Evolutionary conservation across 108 stramenopile species (phyloP).

Genomic region (Cyclotella cryptica): DNA sequence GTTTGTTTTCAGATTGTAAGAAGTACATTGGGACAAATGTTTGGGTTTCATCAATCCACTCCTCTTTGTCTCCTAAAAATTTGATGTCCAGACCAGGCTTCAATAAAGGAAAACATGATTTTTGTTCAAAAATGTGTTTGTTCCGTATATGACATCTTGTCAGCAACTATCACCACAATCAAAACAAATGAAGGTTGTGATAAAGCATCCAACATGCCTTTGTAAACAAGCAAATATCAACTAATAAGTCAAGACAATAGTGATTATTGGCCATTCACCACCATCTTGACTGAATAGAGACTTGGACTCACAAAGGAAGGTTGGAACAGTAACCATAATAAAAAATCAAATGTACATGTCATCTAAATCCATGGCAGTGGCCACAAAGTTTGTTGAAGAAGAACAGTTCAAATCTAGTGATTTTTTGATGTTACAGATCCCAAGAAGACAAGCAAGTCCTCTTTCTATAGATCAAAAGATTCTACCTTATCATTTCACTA

Average conservation of each 20-base stretch:
- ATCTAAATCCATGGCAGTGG: slow-evolving; percentile 31
- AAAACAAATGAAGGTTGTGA: slow-evolving; percentile 9
- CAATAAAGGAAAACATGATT: slow-evolving; percentile 16
- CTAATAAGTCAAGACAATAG: not conserved
- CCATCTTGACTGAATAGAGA: slow-evolving; percentile 16
- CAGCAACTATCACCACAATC: slow-evolving; percentile 17
- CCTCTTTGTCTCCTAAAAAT: slow-evolving; percentile 11
- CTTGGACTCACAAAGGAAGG: slow-evolving; percentile 11
- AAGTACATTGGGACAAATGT: slow-evolving; percentile 19
- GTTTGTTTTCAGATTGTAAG: slow-evolving; percentile 9
- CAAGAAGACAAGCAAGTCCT: slow-evolving; percentile 19
- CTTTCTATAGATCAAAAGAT: slow-evolving; percentile 8
- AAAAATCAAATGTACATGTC: not conserved
- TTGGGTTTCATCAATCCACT: slow-evolving; percentile 4
- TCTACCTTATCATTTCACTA: slow-evolving; percentile 17
- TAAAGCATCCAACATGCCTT: slow-evolving; percentile 2
- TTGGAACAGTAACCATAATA: slow-evolving; percentile 10
- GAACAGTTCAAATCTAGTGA: slow-evolving; percentile 15
- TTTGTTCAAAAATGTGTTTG: slow-evolving; percentile 16
- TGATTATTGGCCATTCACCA: slow-evolving; percentile 26
- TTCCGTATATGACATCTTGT: slow-evolving; percentile 16
- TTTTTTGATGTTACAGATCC: slow-evolving; percentile 23
- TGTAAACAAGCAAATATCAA: slow-evolving; percentile 8
- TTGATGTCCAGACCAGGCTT: slow-evolving; percentile 10
- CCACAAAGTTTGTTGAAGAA: slow-evolving; percentile 27